phyloP scores from a whole-genome alignment of 768 basidiomycete species.

The Phaeotremella fagi region DNA sequence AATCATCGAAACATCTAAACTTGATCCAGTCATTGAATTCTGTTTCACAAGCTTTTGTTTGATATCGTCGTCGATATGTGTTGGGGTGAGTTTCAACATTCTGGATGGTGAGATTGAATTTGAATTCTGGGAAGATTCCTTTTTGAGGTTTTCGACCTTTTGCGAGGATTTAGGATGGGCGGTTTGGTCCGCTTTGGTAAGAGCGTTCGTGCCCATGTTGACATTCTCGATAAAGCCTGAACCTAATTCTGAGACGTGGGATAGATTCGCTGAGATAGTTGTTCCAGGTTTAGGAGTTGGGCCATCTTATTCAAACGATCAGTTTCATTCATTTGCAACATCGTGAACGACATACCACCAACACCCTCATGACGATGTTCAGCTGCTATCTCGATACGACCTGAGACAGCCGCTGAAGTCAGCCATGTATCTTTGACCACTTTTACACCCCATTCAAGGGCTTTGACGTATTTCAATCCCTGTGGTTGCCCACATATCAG shows the following conservation, averaged over 20 bases:
- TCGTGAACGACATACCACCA: not conserved
- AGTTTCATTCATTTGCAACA: too few relatives aligned
- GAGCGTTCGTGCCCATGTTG: not conserved
- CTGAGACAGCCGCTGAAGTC: conserved; percentile 56
- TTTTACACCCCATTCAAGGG: conserved; percentile 69
- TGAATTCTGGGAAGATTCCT: not conserved
- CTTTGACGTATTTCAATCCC: conserved; percentile 74
- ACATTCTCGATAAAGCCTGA: not conserved
- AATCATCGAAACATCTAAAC: not conserved
- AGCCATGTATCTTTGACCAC: conserved; percentile 73
- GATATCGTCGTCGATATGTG: conserved; percentile 25
- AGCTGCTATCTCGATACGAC: conserved; percentile 39
- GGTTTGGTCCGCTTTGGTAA: not conserved
- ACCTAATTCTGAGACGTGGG: conserved; percentile 16
- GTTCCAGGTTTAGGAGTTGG: not conserved
- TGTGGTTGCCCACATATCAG: conserved; percentile 67
- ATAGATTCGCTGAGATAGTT: conserved; percentile 4
- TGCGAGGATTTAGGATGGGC: not conserved
- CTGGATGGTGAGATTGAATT: conserved; percentile 10
- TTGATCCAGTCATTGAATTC: not conserved
- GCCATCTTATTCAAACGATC: too few relatives aligned
- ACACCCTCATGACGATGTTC: conserved; percentile 10
- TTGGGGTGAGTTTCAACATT: conserved; percentile 31
- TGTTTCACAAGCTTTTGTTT: too few relatives aligned
- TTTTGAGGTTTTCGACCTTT: not conserved